Evolutionary conservation across 768 basidiomycete species (phyloP).

Genomic region (Rhizopogon roseolus): DNA sequence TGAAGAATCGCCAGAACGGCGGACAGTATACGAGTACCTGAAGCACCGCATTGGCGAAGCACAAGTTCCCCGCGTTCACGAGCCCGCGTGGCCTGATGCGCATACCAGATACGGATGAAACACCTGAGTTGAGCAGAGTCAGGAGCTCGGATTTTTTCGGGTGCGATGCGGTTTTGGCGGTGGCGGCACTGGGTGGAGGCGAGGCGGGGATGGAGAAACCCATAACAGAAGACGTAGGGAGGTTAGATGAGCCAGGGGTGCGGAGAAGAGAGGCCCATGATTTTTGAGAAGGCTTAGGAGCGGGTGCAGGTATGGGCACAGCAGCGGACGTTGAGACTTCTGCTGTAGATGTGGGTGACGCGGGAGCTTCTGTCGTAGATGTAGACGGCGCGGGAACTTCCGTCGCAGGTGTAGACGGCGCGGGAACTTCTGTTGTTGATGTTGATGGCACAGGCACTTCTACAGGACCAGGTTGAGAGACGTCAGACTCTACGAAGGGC

Average conservation of each 20-base stretch:
- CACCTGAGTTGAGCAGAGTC: slow-evolving; percentile 43
- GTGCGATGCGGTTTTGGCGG: slow-evolving; percentile 26
- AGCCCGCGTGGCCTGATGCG: slow-evolving; percentile 71
- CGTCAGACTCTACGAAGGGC: slow-evolving; percentile 9
- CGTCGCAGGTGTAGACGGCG: no score
- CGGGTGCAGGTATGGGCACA: slow-evolving; percentile 11
- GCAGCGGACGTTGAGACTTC: background rate
- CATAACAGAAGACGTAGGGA: slow-evolving; percentile 68
- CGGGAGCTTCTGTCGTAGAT: background rate
- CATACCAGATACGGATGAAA: slow-evolving; percentile 16
- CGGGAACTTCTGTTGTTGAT: no score
- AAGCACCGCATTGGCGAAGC: slow-evolving; percentile 93
- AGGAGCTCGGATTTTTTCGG: slow-evolving; percentile 47
- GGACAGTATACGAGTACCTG: slow-evolving; percentile 86
- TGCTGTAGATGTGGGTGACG: background rate
- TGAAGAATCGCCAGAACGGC: slow-evolving; percentile 80
- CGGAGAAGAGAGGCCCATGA: slow-evolving; percentile 76
- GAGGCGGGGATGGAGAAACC: slow-evolving; percentile 70
- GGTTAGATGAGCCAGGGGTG: slow-evolving; percentile 35
- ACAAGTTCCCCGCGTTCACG: slow-evolving; percentile 95
- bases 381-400: background rate
- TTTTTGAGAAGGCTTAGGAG: slow-evolving; percentile 44
- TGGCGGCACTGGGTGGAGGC: slow-evolving; percentile 15
- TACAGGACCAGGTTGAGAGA: slow-evolving; percentile 10
- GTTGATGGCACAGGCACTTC: background rate